phyloP scores from a whole-genome alignment of 345 rosid genomes.

The Ricinus communis region DNA sequence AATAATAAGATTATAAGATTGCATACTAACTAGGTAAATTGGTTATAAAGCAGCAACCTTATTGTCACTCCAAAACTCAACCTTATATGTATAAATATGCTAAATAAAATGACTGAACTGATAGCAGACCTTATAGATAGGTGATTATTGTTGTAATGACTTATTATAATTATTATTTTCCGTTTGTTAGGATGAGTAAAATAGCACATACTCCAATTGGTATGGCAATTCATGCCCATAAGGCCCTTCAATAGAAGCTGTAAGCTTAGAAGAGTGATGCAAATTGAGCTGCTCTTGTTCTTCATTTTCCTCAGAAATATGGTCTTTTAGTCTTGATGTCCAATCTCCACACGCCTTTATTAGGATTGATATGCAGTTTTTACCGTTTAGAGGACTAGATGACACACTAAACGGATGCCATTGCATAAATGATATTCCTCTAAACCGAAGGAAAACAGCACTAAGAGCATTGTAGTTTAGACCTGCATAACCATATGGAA shows the following conservation, averaged over 20 bases:
- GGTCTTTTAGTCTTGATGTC: slow-evolving; percentile 60
- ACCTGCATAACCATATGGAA: slow-evolving; percentile 30
- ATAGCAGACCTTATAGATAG: no score
- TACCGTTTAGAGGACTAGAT: slow-evolving; percentile 76
- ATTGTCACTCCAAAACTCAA: neutral
- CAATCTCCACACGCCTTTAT: slow-evolving; percentile 76
- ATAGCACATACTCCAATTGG: slow-evolving; percentile 54
- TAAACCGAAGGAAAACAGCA: slow-evolving; percentile 71
- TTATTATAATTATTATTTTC: no score
- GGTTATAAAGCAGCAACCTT: no score
- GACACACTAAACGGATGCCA: slow-evolving; percentile 98
- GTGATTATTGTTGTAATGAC: neutral
- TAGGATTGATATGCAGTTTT: slow-evolving; percentile 58
- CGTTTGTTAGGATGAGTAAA: neutral
- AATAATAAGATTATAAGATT: no score
- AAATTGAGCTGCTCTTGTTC: slow-evolving; percentile 23
- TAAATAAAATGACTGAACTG: no score
- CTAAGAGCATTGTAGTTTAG: slow-evolving; percentile 73
- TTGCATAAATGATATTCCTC: slow-evolving; percentile 78
- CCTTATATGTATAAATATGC: no score
- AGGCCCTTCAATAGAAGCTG: slow-evolving; percentile 83
- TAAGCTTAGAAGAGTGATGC: slow-evolving; percentile 32
- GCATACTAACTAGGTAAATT: no score
- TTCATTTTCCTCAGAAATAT: slow-evolving; percentile 23
- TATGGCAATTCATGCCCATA: slow-evolving; percentile 74